These are phyloP conservation scores for Tubosaeta brunneosetosa DNA, from an alignment of 768 basidiomycete species.

Conservation along the genomic window DNA sequence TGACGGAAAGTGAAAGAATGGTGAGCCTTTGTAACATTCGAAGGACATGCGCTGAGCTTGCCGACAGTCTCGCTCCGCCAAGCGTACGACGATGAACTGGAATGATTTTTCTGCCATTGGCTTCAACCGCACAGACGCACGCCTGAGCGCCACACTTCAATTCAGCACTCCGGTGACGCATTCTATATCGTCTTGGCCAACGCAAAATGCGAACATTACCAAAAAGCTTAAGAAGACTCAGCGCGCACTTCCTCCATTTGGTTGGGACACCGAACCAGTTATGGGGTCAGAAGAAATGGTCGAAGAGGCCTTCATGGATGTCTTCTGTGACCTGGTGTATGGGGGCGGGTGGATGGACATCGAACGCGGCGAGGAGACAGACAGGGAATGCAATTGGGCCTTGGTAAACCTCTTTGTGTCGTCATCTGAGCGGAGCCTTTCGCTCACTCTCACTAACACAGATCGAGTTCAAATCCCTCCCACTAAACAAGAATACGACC, in stretches of 20 bases:
- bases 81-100: slow-evolving; percentile 86
- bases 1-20: slow-evolving; percentile 81
- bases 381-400: slow-evolving; percentile 90
- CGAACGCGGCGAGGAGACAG: slow-evolving; percentile 63
- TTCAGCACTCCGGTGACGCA: slow-evolving; percentile 59
- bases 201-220: slow-evolving; percentile 64
- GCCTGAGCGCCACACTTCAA: slow-evolving; percentile 75
- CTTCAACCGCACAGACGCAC: slow-evolving; percentile 74
- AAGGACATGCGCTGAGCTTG: slow-evolving; percentile 5
- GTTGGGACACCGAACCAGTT: slow-evolving; percentile 88
- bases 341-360: slow-evolving; percentile 84
- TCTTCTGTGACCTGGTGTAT: slow-evolving; percentile 77
- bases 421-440: not conserved
- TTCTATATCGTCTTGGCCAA: slow-evolving; percentile 67
- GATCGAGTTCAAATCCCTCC: slow-evolving; percentile 85
- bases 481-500: slow-evolving; percentile 31
- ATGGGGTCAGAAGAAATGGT: slow-evolving; percentile 74
- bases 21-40: slow-evolving; percentile 29
- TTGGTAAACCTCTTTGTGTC: slow-evolving; percentile 50
- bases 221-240: slow-evolving; percentile 83
- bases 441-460: slow-evolving; percentile 34
- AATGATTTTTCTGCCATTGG: slow-evolving; percentile 82
- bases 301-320: slow-evolving; percentile 87
- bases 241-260: slow-evolving; percentile 68
- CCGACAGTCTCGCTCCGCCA: slow-evolving; percentile 55